Conservation (phyloP, 768 basidiomycete species). For the Lactifluus piperatus region DNA sequence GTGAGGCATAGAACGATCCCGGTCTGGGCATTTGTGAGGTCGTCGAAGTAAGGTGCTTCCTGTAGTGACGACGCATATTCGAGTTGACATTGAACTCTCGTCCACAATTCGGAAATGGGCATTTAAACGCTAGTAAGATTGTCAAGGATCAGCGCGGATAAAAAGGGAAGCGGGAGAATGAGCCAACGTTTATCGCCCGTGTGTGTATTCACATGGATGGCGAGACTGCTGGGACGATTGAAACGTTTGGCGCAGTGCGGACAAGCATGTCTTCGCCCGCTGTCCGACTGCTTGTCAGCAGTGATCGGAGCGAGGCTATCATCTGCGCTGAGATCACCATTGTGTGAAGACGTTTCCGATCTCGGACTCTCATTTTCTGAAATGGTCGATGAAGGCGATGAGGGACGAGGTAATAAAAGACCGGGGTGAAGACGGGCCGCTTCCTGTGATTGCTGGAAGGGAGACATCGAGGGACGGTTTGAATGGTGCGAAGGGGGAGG, state of each 20-base stretch:
- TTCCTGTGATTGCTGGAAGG: conserved; percentile 6
- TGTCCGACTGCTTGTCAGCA: conserved; percentile 16
- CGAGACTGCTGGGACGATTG: conserved; percentile 58
- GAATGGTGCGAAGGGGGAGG: conserved; percentile 3
- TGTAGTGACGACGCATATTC: conserved; percentile 75
- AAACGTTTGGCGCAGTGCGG: conserved; percentile 52
- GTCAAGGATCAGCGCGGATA: conserved; percentile 5
- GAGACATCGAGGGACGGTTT: neutral
- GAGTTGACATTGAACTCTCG: conserved; percentile 78
- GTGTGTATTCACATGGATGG: conserved; percentile 60
- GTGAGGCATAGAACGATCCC: conserved; percentile 9
- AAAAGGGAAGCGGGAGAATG: neutral
- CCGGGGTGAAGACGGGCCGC: conserved; percentile 7
- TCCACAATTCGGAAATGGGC: conserved; percentile 66
- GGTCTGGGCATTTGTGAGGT: conserved; percentile 11
- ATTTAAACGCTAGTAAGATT: conserved; percentile 51
- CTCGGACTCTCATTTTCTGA: conserved; percentile 16
- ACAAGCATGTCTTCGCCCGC: conserved; percentile 28
- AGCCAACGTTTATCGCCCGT: conserved; percentile 58
- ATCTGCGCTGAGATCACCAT: conserved; percentile 12
- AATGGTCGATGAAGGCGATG: conserved; percentile 16
- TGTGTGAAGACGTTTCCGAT: conserved; percentile 10
- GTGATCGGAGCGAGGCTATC: neutral
- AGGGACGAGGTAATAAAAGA: conserved; percentile 3
- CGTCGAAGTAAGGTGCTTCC: conserved; percentile 42